Evolutionary conservation across 2,329 filamentous ascomycete species (phyloP).

Genomic region (Clarireedia sp.): DNA sequence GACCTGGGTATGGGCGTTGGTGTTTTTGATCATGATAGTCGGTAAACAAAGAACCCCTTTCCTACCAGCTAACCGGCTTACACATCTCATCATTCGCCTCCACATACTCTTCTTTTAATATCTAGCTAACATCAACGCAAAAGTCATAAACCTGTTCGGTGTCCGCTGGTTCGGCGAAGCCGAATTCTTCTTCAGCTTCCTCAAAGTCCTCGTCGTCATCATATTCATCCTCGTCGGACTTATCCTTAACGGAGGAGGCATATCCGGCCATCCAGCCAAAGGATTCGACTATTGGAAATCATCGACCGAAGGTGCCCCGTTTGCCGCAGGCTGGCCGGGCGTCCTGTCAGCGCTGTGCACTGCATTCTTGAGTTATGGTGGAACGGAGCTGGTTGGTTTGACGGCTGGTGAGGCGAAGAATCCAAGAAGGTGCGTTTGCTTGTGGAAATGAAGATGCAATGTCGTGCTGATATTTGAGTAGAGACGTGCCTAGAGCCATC

Average conservation of each 20-base stretch:
- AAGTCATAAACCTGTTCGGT: conserved; percentile 58
- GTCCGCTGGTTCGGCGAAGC: conserved; percentile 72
- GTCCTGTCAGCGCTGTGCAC: not conserved
- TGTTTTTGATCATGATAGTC: not conserved
- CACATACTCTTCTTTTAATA: not conserved
- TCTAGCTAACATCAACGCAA: not conserved
- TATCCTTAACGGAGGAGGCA: not conserved
- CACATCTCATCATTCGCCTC: not conserved
- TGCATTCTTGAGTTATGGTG: conserved; percentile 42
- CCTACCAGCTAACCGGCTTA: not conserved
- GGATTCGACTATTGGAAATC: conserved; percentile 2
- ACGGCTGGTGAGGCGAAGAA: conserved; percentile 46
- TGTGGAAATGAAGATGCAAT: not conserved
- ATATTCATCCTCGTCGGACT: conserved; percentile 61
- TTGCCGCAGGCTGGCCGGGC: not conserved
- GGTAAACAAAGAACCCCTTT: not conserved
- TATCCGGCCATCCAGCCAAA: not conserved
- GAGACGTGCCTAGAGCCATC: conserved; percentile 51
- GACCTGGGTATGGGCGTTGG: not conserved
- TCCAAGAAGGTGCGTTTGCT: conserved; percentile 22
- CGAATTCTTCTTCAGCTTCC: conserved; percentile 70
- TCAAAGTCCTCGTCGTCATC: conserved; percentile 62
- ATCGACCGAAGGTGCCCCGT: not conserved
- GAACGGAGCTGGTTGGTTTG: conserved; percentile 54
- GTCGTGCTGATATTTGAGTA: conserved; percentile 10